Evolutionary conservation across 202 grass and related monocot species (phyloP).

Genomic region (Setaria italica): DNA sequence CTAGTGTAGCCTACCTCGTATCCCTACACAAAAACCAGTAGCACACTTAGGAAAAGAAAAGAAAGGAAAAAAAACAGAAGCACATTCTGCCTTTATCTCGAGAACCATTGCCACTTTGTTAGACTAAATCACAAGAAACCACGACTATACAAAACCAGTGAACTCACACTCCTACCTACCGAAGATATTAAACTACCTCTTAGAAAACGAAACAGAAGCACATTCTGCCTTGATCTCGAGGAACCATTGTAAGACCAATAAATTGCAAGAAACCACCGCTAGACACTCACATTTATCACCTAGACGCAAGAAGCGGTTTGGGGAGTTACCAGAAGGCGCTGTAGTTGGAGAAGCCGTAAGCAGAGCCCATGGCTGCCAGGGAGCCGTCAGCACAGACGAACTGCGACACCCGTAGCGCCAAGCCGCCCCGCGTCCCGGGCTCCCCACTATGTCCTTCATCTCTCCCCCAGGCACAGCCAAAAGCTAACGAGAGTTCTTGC

Average conservation of each 20-base stretch:
- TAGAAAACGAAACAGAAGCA: neutral
- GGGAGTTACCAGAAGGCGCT: neutral
- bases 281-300: neutral
- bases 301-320: neutral
- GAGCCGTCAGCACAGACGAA: neutral
- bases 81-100: too few species aligned
- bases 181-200: too few species aligned
- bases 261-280: neutral
- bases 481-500: neutral
- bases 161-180: too few species aligned
- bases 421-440: neutral
- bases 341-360: conserved; percentile 6
- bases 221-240: neutral
- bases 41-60: neutral
- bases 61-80: neutral
- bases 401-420: conserved; percentile 14
- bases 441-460: conserved; percentile 15
- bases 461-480: neutral
- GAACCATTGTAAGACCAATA: neutral
- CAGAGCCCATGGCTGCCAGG: neutral
- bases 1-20: too few species aligned
- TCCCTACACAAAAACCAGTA: neutral
- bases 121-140: too few species aligned
- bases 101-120: too few species aligned
- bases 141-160: too few species aligned